Percentiles rank a stretch among this genome's conserved stretches.
phyloP scores from a whole-genome alignment of 179 eudicot genomes.

The Amaranthus tricolor region DNA sequence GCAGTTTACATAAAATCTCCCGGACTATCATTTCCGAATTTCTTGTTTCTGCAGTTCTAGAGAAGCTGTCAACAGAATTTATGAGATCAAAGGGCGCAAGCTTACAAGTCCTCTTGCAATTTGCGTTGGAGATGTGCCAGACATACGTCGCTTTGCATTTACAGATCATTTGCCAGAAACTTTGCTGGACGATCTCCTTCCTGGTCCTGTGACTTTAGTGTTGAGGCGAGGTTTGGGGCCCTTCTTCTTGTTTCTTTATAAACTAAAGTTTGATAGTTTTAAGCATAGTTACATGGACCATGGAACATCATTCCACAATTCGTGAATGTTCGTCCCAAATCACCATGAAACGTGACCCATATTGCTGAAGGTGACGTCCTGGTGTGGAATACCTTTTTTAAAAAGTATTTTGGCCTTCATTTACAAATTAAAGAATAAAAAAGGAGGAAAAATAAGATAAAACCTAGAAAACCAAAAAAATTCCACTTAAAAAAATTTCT shows the following conservation, averaged over 20 bases:
- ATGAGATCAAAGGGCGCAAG: slow-evolving; percentile 86
- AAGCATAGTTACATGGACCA: too few species aligned
- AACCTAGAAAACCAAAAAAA: too few species aligned
- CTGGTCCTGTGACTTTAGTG: slow-evolving; percentile 91
- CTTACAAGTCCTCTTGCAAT: slow-evolving; percentile 87
- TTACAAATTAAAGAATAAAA: too few species aligned
- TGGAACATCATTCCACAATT: too few species aligned
- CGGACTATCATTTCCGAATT: slow-evolving; percentile 1
- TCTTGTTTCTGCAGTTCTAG: slow-evolving; percentile 55
- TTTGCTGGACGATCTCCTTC: slow-evolving; percentile 74
- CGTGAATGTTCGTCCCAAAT: too few species aligned
- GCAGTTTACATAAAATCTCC: neutral
- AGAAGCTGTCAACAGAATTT: slow-evolving; percentile 75
- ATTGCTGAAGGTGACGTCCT: too few species aligned
- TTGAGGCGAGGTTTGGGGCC: slow-evolving; percentile 65
- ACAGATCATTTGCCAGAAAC: slow-evolving; percentile 72
- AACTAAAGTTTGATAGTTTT: neutral
- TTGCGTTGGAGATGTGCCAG: slow-evolving; percentile 83
- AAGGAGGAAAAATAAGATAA: too few species aligned
- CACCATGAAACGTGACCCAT: too few species aligned
- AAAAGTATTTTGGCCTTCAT: too few species aligned
- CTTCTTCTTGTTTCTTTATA: slow-evolving; percentile 1
- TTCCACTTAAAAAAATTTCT: too few species aligned
- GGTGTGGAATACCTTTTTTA: too few species aligned
- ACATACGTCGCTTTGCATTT: slow-evolving; percentile 63